These are phyloP conservation scores for Diaporthe citriasiana DNA, from an alignment of 2,329 filamentous ascomycete genomes.

Conservation along the genomic window DNA sequence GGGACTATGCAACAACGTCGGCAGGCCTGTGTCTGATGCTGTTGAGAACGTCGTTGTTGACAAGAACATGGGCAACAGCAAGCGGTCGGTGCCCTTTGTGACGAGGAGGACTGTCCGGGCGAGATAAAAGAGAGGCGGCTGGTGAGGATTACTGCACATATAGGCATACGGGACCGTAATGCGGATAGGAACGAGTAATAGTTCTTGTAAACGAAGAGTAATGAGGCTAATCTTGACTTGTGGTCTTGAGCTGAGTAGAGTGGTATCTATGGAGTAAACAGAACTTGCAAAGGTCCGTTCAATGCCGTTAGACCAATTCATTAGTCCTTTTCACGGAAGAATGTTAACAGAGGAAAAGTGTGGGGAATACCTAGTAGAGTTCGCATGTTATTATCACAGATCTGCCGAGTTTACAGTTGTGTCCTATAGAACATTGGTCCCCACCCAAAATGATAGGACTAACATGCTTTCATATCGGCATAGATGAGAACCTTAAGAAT, in stretches of 20 bases:
- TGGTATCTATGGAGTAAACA: neutral
- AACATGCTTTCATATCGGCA: neutral
- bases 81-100: slow-evolving; percentile 18
- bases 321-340: neutral
- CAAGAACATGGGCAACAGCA: slow-evolving; percentile 30
- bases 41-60: neutral
- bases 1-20: slow-evolving; percentile 35
- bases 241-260: neutral
- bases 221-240: neutral
- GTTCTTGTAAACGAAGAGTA: neutral
- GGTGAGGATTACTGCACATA: neutral
- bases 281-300: neutral
- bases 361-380: neutral
- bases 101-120: slow-evolving; percentile 12
- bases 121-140: neutral
- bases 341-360: too few relatives aligned
- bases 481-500: neutral
- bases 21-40: slow-evolving; percentile 8
- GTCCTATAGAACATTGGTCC: neutral
- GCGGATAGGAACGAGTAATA: slow-evolving; percentile 8
- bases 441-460: neutral
- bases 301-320: neutral
- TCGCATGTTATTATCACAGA: too few relatives aligned
- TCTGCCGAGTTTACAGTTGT: neutral
- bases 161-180: neutral